These are phyloP conservation scores for Aspergillus wentii DNA, from an alignment of 495 filamentous ascomycete species.

Conservation along the genomic window DNA sequence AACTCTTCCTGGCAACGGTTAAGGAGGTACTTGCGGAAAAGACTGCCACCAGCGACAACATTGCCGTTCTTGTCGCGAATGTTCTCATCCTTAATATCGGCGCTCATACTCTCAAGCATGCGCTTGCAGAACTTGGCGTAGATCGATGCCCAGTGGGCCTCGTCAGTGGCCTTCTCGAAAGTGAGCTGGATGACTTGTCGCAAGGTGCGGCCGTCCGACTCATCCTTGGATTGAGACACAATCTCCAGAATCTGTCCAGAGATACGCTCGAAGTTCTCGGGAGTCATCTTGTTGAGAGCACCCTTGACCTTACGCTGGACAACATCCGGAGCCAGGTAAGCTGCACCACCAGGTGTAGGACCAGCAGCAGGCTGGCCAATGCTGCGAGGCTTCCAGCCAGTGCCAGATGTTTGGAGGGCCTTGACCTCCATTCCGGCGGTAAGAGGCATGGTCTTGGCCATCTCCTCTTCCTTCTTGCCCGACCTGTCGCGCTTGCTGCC, in stretches of 20 bases:
- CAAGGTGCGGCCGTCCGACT: constrained; percentile 88
- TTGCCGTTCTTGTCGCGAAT: constrained; percentile 81
- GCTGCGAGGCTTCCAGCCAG: constrained; percentile 89
- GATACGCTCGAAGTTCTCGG: constrained; percentile 97
- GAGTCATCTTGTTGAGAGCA: constrained; percentile 98
- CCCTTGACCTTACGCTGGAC: constrained; percentile 99
- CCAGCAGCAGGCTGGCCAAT: constrained; percentile 46
- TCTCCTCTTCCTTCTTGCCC: constrained; percentile 53
- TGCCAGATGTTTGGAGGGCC: constrained; percentile 62
- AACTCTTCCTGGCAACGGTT: constrained; percentile 99
- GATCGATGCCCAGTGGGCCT: constrained; percentile 98
- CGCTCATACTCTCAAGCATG: constrained; percentile 94
- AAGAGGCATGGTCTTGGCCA: constrained; percentile 81
- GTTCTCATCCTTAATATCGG: constrained; percentile 91
- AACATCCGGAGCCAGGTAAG: constrained; percentile 78
- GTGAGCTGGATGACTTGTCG: constrained; percentile 97
- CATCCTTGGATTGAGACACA: constrained; percentile 89
- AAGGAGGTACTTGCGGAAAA: constrained; percentile 98
- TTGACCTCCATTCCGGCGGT: constrained; percentile 76
- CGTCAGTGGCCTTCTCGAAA: constrained; percentile 98
- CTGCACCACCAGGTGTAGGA: constrained; percentile 48
- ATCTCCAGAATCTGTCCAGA: constrained; percentile 89
- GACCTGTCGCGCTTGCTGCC: constrained; percentile 58
- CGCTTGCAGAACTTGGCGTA: constrained; percentile 98
- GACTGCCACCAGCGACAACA: constrained; percentile 81